Percentiles rank a stretch among this genome's conserved stretches.
Evolutionary conservation across 2,329 filamentous ascomycete species (phyloP).

Genomic region (Epicoccum sorghinum): DNA sequence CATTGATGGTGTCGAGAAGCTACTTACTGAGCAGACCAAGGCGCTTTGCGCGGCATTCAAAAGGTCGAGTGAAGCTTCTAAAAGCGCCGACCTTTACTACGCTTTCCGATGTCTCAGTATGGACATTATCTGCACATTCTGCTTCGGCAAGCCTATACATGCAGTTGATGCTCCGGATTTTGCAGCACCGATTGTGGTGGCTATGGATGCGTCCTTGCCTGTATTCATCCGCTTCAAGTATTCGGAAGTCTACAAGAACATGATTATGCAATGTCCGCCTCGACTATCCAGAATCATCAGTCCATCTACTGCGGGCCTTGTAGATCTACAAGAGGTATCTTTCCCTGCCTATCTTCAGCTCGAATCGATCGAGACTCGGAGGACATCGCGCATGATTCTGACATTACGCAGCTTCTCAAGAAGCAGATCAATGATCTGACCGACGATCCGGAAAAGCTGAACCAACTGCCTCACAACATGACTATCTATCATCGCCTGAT

Average conservation of each 20-base stretch:
- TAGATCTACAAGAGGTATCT: constrained; percentile 44
- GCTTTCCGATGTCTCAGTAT: constrained; percentile 36
- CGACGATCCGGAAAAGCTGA: constrained; percentile 37
- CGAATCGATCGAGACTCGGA: no score
- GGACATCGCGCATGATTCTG: not conserved
- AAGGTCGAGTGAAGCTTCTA: constrained; percentile 26
- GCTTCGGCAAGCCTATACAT: constrained; percentile 50
- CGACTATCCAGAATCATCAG: constrained; percentile 45
- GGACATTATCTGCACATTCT: constrained; percentile 45
- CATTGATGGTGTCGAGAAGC: constrained; percentile 44
- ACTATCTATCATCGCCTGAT: constrained; percentile 49
- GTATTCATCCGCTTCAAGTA: constrained; percentile 50
- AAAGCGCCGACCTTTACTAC: constrained; percentile 31
- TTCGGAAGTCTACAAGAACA: constrained; percentile 45
- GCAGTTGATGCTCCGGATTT: constrained; percentile 50
- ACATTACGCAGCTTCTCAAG: constrained; percentile 29
- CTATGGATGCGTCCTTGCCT: constrained; percentile 48
- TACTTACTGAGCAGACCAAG: constrained; percentile 47
- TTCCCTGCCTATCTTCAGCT: no score
- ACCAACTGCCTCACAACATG: constrained; percentile 43
- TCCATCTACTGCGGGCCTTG: constrained; percentile 46
- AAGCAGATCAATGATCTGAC: constrained; percentile 42
- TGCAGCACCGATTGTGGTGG: constrained; percentile 50
- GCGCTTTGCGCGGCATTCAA: constrained; percentile 40
- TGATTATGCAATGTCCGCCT: constrained; percentile 48